Conservation (phyloP, 129 eudicot genomes). For the Kitagawia praeruptora region DNA sequence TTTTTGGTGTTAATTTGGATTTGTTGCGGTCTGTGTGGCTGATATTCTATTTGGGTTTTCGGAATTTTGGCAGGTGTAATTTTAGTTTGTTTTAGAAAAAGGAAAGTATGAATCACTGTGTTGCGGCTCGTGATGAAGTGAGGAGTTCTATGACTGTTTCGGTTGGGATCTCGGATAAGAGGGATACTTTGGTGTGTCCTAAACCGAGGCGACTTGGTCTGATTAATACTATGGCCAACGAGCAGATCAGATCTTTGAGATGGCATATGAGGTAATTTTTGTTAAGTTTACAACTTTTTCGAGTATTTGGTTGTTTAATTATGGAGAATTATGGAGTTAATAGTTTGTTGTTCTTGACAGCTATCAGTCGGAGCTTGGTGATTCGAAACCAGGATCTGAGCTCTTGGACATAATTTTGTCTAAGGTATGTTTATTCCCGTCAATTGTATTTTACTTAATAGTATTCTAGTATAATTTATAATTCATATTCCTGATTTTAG, state of each 20-base stretch:
- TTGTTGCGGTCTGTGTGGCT: background rate
- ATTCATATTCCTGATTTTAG: background rate
- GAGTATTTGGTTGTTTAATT: background rate
- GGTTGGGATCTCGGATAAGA: slow-evolving; percentile 20
- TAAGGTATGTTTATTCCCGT: slow-evolving; percentile 30
- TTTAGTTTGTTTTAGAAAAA: background rate
- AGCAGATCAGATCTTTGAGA: slow-evolving; percentile 27
- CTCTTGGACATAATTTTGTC: slow-evolving; percentile 81
- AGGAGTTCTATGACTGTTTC: slow-evolving; percentile 22
- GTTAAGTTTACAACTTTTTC: too few species aligned
- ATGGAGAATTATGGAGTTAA: too few species aligned
- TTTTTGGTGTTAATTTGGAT: background rate
- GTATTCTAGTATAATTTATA: background rate
- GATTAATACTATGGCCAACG: slow-evolving; percentile 5
- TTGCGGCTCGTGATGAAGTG: slow-evolving; percentile 35
- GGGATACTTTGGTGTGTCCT: slow-evolving; percentile 41
- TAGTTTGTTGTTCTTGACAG: slow-evolving; percentile 24
- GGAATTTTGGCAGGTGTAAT: background rate
- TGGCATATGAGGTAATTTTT: slow-evolving; percentile 59
- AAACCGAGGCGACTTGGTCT: slow-evolving; percentile 41
- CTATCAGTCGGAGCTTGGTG: slow-evolving; percentile 62
- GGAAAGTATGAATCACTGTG: slow-evolving; percentile 29
- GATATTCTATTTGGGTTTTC: background rate
- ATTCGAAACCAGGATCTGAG: slow-evolving; percentile 76
- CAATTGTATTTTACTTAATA: background rate